Base-by-base conservation (phyloP, 2,329 filamentous ascomycete species). In the Ceratocystis diversiconidia region DNA sequence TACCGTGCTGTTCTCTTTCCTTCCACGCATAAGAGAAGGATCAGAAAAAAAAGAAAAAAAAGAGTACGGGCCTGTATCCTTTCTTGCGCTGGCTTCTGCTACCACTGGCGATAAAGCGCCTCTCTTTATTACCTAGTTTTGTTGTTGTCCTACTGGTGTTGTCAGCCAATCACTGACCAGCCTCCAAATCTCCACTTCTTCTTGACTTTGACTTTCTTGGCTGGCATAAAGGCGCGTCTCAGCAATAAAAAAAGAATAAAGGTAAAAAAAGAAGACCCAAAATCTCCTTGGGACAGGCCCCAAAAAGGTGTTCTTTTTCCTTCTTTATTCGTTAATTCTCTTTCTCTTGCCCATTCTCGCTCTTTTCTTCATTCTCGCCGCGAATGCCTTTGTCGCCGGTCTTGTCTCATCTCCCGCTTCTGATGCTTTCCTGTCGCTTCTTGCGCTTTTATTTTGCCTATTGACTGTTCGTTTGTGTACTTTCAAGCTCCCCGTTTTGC, bases 181-280 rank as follows among this genome's bases (percentile, higher is more conserved):
- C 61, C 61, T 48, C 44, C 44, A 48, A 41, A 50, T 30, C 46
- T 50, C 61, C 44, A 48, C 52, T 59, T 36, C 52, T 32, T 19
- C 59, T n/a, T 15, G 6, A 41, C 25, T 61, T 61, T 25, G 19
- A 28, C 17, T 17, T 28, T 62, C 61, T 59, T 25, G 52, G 52
- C 52, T 59, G 52, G 52, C 28, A 36, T 59, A 59, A 59, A 62
- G 61, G 61, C 44, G 44, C 61, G 43, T 50, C 61, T 48, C 41
- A 48, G 25, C 41, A 61, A 25, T 22, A 61, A 30, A 41, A n/a
- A 60, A 60, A 36, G n/a, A n/a, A 57, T 41, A 12, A 41, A 41
- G 10, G 36, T 41, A 41, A 41, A 41, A 41, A 41, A 41, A 41
- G 36, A 41, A 41, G 36, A 41, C 10, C 36, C 36, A 41, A 41